Conservation (phyloP, 202 grass and related monocot species). For the Bolboschoenoplectus hybrid region DNA sequence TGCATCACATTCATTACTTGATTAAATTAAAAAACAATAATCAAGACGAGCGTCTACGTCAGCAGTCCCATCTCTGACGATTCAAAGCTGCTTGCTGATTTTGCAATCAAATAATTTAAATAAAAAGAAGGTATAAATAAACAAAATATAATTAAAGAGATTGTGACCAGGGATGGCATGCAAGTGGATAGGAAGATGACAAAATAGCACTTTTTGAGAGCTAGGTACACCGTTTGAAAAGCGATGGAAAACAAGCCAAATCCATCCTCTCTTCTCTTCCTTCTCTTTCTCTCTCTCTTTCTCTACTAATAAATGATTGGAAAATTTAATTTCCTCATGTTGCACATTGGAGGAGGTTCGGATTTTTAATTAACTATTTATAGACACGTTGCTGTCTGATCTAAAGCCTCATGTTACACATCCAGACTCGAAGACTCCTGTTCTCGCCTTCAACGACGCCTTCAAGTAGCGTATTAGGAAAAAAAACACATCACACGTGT, state of each 20-base stretch:
- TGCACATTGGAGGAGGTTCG: not conserved
- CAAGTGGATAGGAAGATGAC: slow-evolving; percentile 3
- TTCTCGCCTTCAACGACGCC: no score
- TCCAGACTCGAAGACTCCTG: no score
- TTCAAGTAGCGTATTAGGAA: no score
- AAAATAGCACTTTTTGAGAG: slow-evolving; percentile 17
- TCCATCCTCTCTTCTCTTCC: not conserved
- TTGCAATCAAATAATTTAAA: slow-evolving; percentile 21
- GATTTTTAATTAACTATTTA: slow-evolving; percentile 4
- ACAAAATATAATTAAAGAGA: no score
- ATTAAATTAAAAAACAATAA: not conserved
- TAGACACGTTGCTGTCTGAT: not conserved
- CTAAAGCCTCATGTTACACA: not conserved
- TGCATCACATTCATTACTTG: not conserved
- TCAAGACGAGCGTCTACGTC: slow-evolving; percentile 14
- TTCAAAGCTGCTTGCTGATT: not conserved
- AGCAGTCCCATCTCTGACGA: slow-evolving; percentile 20
- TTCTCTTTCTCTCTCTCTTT: no score
- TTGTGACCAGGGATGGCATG: not conserved
- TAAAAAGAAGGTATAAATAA: not conserved
- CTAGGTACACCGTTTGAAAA: slow-evolving; percentile 8
- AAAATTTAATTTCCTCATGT: not conserved
- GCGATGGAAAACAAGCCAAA: not conserved
- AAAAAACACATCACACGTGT: no score
- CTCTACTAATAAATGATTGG: not conserved